Conservation (phyloP, 1,284 basidiomycete genomes). For the Macrocystidia cucumis region DNA sequence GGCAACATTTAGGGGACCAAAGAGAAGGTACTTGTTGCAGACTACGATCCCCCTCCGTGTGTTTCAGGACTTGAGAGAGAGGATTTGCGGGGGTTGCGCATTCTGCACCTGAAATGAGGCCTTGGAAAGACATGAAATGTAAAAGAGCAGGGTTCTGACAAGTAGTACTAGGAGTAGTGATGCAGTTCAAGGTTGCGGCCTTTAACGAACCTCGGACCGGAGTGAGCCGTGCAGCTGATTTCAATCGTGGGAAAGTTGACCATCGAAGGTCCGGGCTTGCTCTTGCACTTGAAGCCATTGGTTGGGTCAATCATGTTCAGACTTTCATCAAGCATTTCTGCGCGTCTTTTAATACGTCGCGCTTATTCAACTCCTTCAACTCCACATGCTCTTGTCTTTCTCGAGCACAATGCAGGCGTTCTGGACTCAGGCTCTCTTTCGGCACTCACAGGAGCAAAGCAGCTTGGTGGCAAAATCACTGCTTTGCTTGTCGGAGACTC, state of each 20-base stretch:
- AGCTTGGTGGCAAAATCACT: constrained; percentile 82
- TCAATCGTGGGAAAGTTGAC: too few relatives aligned
- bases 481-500: constrained; percentile 81
- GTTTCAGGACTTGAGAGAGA: constrained; percentile 85
- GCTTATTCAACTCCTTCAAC: constrained; percentile 48
- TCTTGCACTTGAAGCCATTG: too few relatives aligned
- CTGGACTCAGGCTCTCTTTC: constrained; percentile 85
- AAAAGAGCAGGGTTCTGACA: not conserved
- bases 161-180: too few relatives aligned
- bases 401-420: constrained; percentile 72
- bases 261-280: too few relatives aligned
- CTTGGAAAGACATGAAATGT: constrained; percentile 61
- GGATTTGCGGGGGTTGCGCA: constrained; percentile 85
- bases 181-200: too few relatives aligned
- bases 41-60: constrained; percentile 86
- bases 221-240: too few relatives aligned
- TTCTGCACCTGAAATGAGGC: constrained; percentile 86
- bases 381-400: constrained; percentile 75
- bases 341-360: constrained; percentile 23
- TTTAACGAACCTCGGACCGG: too few relatives aligned
- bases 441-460: constrained; percentile 83
- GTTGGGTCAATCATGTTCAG: too few relatives aligned
- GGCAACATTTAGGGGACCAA: not conserved
- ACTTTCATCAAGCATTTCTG: not conserved
- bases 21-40: constrained; percentile 58